phyloP scores from a whole-genome alignment of 768 basidiomycete genomes.

The Steccherinum ochraceum region DNA sequence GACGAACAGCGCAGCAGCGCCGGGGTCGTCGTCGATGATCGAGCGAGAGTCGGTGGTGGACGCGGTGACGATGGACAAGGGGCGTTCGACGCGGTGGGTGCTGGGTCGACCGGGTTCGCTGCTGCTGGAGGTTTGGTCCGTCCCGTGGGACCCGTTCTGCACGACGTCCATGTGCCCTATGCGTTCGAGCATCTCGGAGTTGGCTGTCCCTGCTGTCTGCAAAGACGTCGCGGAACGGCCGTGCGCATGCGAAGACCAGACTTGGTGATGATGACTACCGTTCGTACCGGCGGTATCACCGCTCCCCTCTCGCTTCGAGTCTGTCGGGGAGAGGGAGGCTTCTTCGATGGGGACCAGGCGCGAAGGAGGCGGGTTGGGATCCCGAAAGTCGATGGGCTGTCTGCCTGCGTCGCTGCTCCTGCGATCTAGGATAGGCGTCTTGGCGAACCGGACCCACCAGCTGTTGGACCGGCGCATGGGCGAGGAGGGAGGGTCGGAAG shows the following conservation, averaged over 20 bases:
- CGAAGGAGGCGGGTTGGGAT: constrained; percentile 71
- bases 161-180: constrained; percentile 69
- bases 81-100: not conserved
- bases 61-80: not conserved
- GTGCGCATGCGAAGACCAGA: constrained; percentile 23
- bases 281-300: constrained; percentile 3
- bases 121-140: constrained; percentile 15
- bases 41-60: not conserved
- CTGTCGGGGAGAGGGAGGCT: constrained; percentile 28
- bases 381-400: constrained; percentile 51
- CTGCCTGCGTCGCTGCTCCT: constrained; percentile 32
- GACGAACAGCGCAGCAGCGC: constrained; percentile 1
- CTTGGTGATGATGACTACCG: constrained; percentile 10
- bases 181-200: constrained; percentile 62
- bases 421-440: constrained; percentile 58
- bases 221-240: constrained; percentile 36
- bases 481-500: constrained; percentile 26
- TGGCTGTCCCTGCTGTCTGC: constrained; percentile 55
- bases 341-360: constrained; percentile 56
- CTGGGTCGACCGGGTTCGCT: constrained; percentile 8
- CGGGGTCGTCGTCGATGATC: not conserved
- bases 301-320: constrained; percentile 8
- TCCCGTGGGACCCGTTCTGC: constrained; percentile 31
- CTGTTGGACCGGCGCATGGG: constrained; percentile 61
- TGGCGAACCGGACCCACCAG: constrained; percentile 76